phyloP scores from a whole-genome alignment of 1,284 basidiomycete genomes.

The Athelia psychrophila region DNA sequence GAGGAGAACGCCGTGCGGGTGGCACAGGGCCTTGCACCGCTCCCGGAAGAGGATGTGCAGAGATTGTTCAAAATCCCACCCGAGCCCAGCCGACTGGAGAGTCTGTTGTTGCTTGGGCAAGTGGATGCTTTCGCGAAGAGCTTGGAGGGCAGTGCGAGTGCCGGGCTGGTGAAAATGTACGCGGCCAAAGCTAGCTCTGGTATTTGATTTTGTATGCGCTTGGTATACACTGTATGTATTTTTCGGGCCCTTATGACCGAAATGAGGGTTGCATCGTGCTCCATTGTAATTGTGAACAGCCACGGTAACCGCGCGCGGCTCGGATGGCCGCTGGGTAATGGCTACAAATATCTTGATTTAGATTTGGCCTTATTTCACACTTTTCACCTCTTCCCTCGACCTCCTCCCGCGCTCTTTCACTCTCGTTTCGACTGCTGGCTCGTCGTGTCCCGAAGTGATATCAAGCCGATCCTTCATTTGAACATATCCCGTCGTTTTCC shows the following conservation, averaged over 20 bases:
- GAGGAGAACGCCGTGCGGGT: conserved; percentile 87
- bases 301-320: too few relatives aligned
- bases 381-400: conserved; percentile 7
- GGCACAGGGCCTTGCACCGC: conserved; percentile 81
- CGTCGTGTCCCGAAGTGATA: too few relatives aligned
- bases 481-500: not conserved
- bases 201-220: conserved; percentile 6
- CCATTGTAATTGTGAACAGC: too few relatives aligned
- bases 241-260: too few relatives aligned
- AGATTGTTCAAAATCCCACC: conserved; percentile 85
- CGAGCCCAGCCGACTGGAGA: conserved; percentile 90
- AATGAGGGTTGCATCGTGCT: too few relatives aligned
- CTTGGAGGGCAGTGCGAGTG: conserved; percentile 69
- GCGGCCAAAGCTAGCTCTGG: conserved; percentile 44
- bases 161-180: conserved; percentile 76
- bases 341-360: not conserved
- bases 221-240: too few relatives aligned
- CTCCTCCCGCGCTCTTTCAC: conserved; percentile 8
- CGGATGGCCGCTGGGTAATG: too few relatives aligned
- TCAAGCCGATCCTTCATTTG: too few relatives aligned
- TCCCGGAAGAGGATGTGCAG: conserved; percentile 85
- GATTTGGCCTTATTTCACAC: conserved; percentile 3
- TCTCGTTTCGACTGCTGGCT: conserved; percentile 1
- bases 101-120: conserved; percentile 84
- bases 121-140: conserved; percentile 83